phyloP scores from a whole-genome alignment of 1,139 yeast species.

The Wickerhamomyces sp. region DNA sequence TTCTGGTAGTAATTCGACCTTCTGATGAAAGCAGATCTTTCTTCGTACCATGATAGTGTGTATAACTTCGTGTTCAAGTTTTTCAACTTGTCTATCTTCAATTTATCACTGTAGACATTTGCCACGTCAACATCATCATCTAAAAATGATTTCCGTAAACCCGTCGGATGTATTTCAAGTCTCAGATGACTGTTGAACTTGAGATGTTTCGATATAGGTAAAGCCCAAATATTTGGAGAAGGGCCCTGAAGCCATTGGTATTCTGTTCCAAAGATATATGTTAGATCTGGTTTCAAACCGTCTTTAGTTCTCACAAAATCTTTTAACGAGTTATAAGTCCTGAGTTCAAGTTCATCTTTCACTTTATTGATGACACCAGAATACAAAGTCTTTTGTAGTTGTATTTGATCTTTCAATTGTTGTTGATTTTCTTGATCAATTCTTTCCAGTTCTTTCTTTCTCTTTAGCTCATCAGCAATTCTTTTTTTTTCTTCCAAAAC shows the following conservation, averaged over 20 bases:
- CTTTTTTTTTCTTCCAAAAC: constrained; percentile 23
- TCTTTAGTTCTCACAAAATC: constrained; percentile 21
- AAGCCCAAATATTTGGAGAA: constrained; percentile 12
- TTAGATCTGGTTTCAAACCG: constrained; percentile 3
- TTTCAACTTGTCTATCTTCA: neutral
- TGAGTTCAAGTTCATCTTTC: constrained; percentile 9
- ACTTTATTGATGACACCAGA: constrained; percentile 2
- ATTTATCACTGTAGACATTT: constrained; percentile 2
- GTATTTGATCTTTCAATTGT: neutral
- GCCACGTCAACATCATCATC: constrained; percentile 6
- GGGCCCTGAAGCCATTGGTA: constrained; percentile 19
- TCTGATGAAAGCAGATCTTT: constrained; percentile 10
- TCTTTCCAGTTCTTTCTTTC: constrained; percentile 3
- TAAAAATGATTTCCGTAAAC: constrained; percentile 9
- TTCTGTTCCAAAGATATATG: constrained; percentile 16
- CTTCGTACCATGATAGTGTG: constrained; percentile 12
- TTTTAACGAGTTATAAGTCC: constrained; percentile 24
- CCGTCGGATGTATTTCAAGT: constrained; percentile 14
- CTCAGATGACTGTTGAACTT: constrained; percentile 12
- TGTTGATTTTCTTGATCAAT: too few species aligned
- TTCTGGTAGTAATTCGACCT: constrained; percentile 16
- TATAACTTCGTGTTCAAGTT: constrained; percentile 6
- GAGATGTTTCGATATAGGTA: constrained; percentile 6
- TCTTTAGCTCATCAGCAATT: constrained; percentile 6
- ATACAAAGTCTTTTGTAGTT: neutral